These are phyloP conservation scores for Podospora didyma DNA, from an alignment of 495 filamentous ascomycete species.

Conservation along the genomic window DNA sequence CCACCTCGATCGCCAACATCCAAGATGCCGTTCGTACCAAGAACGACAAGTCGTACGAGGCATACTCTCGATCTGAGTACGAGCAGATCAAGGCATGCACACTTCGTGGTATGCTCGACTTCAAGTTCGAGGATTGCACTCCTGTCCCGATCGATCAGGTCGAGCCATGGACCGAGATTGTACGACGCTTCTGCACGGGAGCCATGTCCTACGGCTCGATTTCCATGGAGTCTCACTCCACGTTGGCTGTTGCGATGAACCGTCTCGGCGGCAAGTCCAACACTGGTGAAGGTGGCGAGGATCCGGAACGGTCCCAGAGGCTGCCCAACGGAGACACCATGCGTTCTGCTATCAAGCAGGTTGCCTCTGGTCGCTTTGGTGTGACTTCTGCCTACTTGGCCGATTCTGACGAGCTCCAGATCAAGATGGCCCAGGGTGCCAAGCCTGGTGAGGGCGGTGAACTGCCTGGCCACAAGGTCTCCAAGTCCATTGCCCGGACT, in stretches of 20 bases:
- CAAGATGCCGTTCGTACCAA: constrained; percentile 97
- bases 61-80: constrained; percentile 90
- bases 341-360: constrained; percentile 98
- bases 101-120: constrained; percentile 92
- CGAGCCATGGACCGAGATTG: constrained; percentile 98
- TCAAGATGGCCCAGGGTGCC: constrained; percentile 99
- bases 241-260: constrained; percentile 97
- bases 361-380: constrained; percentile 96
- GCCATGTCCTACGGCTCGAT: constrained; percentile 99
- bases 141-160: constrained; percentile 97
- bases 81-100: constrained; percentile 99
- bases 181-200: constrained; percentile 96
- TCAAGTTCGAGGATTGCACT: constrained; percentile 85
- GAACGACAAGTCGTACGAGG: constrained; percentile 99
- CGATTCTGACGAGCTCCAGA: constrained; percentile 96
- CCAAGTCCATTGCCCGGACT: constrained; percentile 91
- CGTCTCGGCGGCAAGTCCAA: constrained; percentile 97
- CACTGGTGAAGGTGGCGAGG: constrained; percentile 97
- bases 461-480: constrained; percentile 96
- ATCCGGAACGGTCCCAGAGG: constrained; percentile 82
- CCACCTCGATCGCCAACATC: constrained; percentile 91
- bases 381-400: constrained; percentile 98
- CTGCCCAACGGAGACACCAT: constrained; percentile 96
- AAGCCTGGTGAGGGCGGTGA: constrained; percentile 99
- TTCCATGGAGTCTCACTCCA: constrained; percentile 99